Evolutionary conservation across 768 basidiomycete species (phyloP), one percentile per base, ranked within the genome.

Genomic region (Agaricus blazei): DNA sequence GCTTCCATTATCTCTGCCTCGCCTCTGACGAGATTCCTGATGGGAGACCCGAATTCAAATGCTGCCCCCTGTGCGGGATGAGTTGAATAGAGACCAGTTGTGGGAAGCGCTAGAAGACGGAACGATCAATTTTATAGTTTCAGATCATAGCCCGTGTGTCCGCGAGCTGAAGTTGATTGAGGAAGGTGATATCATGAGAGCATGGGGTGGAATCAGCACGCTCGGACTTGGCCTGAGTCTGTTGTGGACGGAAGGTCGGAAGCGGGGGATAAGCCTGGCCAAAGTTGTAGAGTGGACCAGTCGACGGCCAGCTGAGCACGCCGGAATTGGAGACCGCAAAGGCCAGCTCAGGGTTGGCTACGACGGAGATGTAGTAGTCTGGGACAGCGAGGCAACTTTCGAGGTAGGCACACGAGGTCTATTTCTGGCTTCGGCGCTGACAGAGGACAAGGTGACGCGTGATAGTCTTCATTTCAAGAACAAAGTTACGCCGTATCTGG

Each of bases 191-290:
- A 77, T 98, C 58, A 90, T 97, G 87, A 68, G 73, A 23, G 91
- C 95, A 0, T 98, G 96, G 96, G 96, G 96, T 41, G 96, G 96
- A 0, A 91, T 99, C 59, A 89, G 88, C 58, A 87, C 90, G 4
- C 78, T 99, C 24, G 96, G 96, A 3, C 75, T 98, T 15, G 97
- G 96, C 0, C 68, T 98, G 45, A 89, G 89, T 65, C 70, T 97
- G 49, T 64, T 98, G 41, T 96, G 91, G 91, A 95, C 93, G 1
- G 93, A 97, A 68, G 84, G 81, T 2, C 68, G 67, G 43, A 83
- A 78, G 62, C 73, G 81, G 48, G 83, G 81, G 9, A 69, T 89
- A 2, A 71, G 72, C 0, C 74, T 95, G 41, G 69, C 72, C 37
- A 74, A 83, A 46, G 77, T 96, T 11, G 65, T 93, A 12, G 67